Conservation (phyloP, 176 grass and related monocot genomes). For the Lolium rigidum region DNA sequence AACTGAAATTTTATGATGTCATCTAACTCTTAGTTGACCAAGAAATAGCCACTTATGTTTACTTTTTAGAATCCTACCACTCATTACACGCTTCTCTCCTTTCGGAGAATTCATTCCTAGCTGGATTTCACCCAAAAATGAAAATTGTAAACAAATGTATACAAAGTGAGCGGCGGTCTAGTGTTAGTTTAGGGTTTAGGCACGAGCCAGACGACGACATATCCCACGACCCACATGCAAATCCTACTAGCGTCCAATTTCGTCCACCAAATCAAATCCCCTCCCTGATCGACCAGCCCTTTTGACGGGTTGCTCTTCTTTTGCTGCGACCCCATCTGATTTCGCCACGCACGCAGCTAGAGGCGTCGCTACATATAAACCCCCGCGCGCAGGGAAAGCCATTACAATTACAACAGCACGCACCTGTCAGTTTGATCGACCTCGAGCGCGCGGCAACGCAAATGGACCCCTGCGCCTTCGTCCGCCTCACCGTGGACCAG, state of each 20-base stretch:
- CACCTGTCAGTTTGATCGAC: neutral
- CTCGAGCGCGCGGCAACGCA: neutral
- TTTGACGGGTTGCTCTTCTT: neutral
- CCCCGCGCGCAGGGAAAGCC: neutral
- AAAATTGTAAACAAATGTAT: neutral
- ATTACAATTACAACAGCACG: neutral
- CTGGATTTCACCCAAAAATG: no score
- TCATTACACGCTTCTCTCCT: neutral
- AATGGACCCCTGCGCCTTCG: constrained; percentile 97
- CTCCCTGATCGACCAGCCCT: neutral
- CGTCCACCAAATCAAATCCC: constrained; percentile 3
- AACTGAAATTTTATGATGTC: no score
- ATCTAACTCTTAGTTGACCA: no score
- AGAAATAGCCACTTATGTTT: no score
- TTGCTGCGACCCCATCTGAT: no score
- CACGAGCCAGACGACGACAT: constrained; percentile 8
- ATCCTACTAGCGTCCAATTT: constrained; percentile 20
- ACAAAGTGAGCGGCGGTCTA: constrained; percentile 26
- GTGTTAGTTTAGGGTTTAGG: neutral
- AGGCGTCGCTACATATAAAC: constrained; percentile 45
- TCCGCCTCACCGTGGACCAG: constrained; percentile 79
- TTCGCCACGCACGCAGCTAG: neutral
- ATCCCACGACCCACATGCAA: constrained; percentile 36
- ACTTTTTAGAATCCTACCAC: neutral
- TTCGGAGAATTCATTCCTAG: neutral